Evolutionary conservation across 2,329 filamentous ascomycete species (phyloP), one percentile per base, ranked within the genome.

Genomic region (Fusarium lyarnte): DNA sequence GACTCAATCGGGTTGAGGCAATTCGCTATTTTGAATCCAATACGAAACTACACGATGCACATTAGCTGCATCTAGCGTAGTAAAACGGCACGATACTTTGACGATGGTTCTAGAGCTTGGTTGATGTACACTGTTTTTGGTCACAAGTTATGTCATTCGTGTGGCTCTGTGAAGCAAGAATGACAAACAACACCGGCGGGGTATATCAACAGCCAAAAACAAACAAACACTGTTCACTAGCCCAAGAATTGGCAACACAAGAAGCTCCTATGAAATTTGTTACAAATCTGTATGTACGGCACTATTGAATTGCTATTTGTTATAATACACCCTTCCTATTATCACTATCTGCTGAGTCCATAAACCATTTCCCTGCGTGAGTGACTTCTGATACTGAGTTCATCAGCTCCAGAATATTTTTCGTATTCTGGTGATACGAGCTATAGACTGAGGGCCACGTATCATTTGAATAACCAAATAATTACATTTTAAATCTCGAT

Each of bases 81-180:
- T 21, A 29, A 29, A n/a, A 17, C 5, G 53, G 21, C 16, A 29
- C 19, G 31, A 25, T n/a, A 36, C 11, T 49, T 35, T 60, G 42
- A 25, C 14, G 43, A 55, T 17, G 38, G 14, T 25, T 49, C 23
- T 23, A 42, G 47, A 66, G 43, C 11, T 45, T 29, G 31, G 17
- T 47, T 31, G 27, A 13, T 29, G 35, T 38, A 36, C 64, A 51
- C n/a, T 21, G 64, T 61, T 59, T 45, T 66, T 46, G 36, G 46
- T 27, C 23, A 55, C n/a, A 41, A 31, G 41, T 46, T 69, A 73
- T 67, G 70, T 63, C 53, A 71, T 60, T 63, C 46, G 53, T 52
- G 66, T 35, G 57, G 33, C n/a, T 23, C 29, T 38, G 47, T 72
- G 70, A 73, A 61, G 70, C 43, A 71, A 67, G 55, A 70, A 71